These are phyloP conservation scores for Astragalus glycyphyllos DNA, from an alignment of 306 rosid species.

Conservation along the genomic window DNA sequence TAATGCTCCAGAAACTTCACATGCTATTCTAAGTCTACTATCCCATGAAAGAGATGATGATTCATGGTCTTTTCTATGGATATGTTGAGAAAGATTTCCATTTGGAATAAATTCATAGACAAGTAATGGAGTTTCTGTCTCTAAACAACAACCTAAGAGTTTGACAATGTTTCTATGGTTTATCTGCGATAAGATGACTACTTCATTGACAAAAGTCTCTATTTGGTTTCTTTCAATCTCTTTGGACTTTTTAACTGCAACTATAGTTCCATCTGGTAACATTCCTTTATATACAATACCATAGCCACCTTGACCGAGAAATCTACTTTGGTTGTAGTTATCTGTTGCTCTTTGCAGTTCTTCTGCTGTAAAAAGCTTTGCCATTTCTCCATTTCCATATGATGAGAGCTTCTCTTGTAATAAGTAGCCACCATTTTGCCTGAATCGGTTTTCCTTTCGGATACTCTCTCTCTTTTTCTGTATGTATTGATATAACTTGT, in stretches of 20 bases:
- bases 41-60: slow-evolving; percentile 55
- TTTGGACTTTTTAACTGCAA: slow-evolving; percentile 54
- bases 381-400: slow-evolving; percentile 44
- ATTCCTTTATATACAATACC: slow-evolving; percentile 52
- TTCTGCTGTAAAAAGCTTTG: slow-evolving; percentile 53
- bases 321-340: slow-evolving; percentile 47
- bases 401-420: slow-evolving; percentile 52
- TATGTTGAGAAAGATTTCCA: slow-evolving; percentile 58
- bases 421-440: slow-evolving; percentile 64
- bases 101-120: slow-evolving; percentile 66
- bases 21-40: slow-evolving; percentile 51
- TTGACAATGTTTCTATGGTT: slow-evolving; percentile 63
- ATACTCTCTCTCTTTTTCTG: slow-evolving; percentile 36
- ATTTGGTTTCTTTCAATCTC: slow-evolving; percentile 45
- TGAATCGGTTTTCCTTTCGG: slow-evolving; percentile 49
- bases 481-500: slow-evolving; percentile 38
- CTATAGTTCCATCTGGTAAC: slow-evolving; percentile 53
- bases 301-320: slow-evolving; percentile 51
- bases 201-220: slow-evolving; percentile 55
- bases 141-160: slow-evolving; percentile 65
- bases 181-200: slow-evolving; percentile 57
- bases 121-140: slow-evolving; percentile 59
- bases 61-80: slow-evolving; percentile 39
- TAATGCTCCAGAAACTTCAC: slow-evolving; percentile 70
- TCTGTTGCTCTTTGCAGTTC: slow-evolving; percentile 59